These are phyloP conservation scores for Anthracocystis walkeri DNA, from an alignment of 1,284 basidiomycete species.

Conservation along the genomic window DNA sequence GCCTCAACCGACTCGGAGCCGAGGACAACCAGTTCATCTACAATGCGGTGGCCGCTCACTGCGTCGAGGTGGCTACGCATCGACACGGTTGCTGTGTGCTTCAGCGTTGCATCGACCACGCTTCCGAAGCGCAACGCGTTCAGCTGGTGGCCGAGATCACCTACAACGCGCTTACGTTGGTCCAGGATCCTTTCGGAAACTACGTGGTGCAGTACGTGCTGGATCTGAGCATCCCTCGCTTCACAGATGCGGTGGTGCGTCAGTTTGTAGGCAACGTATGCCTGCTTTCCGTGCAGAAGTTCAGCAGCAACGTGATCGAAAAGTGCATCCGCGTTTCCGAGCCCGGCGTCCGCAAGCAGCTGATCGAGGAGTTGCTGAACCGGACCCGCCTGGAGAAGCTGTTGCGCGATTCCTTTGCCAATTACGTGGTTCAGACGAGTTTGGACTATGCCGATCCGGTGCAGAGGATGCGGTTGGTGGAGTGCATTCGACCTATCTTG, in stretches of 20 bases:
- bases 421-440: conserved; percentile 69
- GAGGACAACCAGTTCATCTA: conserved; percentile 99
- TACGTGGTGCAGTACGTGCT: conserved; percentile 97
- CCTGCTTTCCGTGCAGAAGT: conserved; percentile 97
- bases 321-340: conserved; percentile 99
- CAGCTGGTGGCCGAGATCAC: conserved; percentile 99
- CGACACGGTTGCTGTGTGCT: conserved; percentile 99
- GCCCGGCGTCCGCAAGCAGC: conserved; percentile 88
- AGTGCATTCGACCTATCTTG: conserved; percentile 68
- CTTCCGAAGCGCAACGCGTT: conserved; percentile 91
- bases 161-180: conserved; percentile 94
- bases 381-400: conserved; percentile 94
- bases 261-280: conserved; percentile 99
- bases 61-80: conserved; percentile 98
- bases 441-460: conserved; percentile 68
- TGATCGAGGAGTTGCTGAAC: conserved; percentile 95
- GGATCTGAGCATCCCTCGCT: conserved; percentile 96
- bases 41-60: conserved; percentile 98
- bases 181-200: conserved; percentile 98
- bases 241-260: conserved; percentile 95
- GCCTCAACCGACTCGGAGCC: conserved; percentile 94
- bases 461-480: conserved; percentile 66
- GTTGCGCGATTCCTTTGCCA: conserved; percentile 76
- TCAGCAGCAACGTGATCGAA: conserved; percentile 93
- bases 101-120: conserved; percentile 98